These are phyloP conservation scores for Lipomyces starkeyi DNA, from an alignment of 805 yeast species.

Conservation along the genomic window DNA sequence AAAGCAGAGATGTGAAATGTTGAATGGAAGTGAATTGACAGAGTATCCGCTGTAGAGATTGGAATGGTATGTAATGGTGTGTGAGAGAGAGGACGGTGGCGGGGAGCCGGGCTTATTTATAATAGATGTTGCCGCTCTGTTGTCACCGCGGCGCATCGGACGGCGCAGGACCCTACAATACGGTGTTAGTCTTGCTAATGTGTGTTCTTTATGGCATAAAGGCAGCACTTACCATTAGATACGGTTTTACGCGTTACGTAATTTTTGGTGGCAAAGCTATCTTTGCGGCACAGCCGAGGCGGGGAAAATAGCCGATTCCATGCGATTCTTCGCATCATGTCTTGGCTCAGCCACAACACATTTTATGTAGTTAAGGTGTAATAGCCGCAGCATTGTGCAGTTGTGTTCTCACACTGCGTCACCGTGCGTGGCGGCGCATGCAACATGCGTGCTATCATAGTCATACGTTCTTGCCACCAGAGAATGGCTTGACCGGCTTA, in stretches of 20 bases:
- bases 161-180: not conserved
- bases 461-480: not conserved
- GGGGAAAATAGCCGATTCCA: constrained; percentile 1
- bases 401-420: not conserved
- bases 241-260: not conserved
- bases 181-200: not conserved
- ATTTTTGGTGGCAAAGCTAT: not conserved
- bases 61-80: constrained; percentile 3
- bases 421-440: not conserved
- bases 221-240: not conserved
- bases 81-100: constrained; percentile 4
- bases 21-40: not conserved
- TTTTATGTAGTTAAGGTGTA: not conserved
- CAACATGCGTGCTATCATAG: not conserved
- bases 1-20: not conserved
- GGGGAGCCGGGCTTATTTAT: constrained; percentile 10
- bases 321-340: not conserved
- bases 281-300: not conserved
- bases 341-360: not conserved
- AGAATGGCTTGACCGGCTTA: not conserved
- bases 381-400: not conserved
- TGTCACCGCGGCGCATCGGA: not conserved
- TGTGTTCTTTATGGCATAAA: not conserved
- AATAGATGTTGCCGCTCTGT: not conserved
- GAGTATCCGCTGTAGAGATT: not conserved